These are phyloP conservation scores for Xylariaceae sp. DNA, from an alignment of 2,329 filamentous ascomycete species.

Conservation along the genomic window DNA sequence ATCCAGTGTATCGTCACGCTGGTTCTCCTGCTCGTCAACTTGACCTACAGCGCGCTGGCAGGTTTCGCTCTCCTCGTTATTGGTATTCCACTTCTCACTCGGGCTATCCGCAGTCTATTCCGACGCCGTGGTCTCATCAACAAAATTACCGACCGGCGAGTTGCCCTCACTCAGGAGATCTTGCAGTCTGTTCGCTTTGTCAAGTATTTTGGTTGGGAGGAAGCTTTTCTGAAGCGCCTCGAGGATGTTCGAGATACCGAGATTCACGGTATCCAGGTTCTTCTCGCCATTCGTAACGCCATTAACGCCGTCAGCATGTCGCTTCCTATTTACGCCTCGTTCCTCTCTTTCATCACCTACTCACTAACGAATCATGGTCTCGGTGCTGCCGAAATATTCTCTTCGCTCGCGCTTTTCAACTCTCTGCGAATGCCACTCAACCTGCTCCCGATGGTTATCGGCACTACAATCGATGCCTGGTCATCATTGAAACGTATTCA, in stretches of 20 bases:
- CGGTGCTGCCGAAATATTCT: conserved; percentile 76
- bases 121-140: conserved; percentile 74
- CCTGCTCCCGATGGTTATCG: conserved; percentile 78
- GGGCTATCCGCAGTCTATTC: conserved; percentile 72
- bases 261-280: conserved; percentile 75
- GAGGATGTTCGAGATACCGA: conserved; percentile 69
- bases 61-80: conserved; percentile 80
- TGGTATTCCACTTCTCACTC: conserved; percentile 70
- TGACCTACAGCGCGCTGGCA: conserved; percentile 83
- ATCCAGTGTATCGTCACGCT: conserved; percentile 74
- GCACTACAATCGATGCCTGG: conserved; percentile 84
- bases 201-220: conserved; percentile 96
- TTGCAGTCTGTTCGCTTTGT: conserved; percentile 87
- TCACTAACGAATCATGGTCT: conserved; percentile 62
- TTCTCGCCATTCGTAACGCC: conserved; percentile 77
- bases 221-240: conserved; percentile 73
- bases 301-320: conserved; percentile 82
- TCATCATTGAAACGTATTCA: conserved; percentile 80
- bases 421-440: conserved; percentile 85
- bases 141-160: conserved; percentile 87
- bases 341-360: conserved; percentile 87
- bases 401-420: conserved; percentile 90
- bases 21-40: conserved; percentile 73
- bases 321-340: conserved; percentile 88
- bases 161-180: conserved; percentile 88